Conservation (phyloP, 2,329 filamentous ascomycete genomes). For the Botrytis fragariae region DNA sequence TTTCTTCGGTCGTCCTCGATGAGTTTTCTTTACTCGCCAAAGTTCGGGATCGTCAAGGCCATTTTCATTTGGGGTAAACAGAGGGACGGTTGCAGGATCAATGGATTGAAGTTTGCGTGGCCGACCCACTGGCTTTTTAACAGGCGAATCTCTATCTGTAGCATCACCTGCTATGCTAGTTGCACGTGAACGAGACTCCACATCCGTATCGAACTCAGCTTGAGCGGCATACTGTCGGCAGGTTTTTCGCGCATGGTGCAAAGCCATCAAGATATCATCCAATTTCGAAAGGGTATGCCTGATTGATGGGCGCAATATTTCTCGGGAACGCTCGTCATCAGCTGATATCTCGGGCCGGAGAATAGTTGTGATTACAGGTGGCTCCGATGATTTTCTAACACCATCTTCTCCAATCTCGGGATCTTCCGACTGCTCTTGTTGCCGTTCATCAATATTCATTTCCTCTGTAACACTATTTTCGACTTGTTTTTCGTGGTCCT, state of each 20-base stretch:
- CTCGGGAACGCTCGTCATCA: conserved; percentile 67
- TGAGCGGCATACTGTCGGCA: conserved; percentile 41
- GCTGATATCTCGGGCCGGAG: conserved; percentile 55
- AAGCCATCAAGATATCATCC: conserved; percentile 64
- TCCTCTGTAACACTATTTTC: conserved; percentile 26
- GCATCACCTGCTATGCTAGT: not conserved
- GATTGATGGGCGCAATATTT: conserved; percentile 64
- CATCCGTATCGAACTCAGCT: conserved; percentile 38
- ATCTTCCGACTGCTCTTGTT: not conserved
- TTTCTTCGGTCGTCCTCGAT: conserved; percentile 32
- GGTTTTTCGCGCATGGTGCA: conserved; percentile 65
- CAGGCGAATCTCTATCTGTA: not conserved
- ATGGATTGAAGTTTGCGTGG: conserved; percentile 33
- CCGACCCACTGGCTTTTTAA: conserved; percentile 25
- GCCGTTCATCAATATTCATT: not conserved
- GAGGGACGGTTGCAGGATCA: conserved; percentile 1
- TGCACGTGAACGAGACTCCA: conserved; percentile 20
- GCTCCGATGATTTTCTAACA: conserved; percentile 13
- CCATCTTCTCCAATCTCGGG: conserved; percentile 20
- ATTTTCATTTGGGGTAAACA: not conserved
- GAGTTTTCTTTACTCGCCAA: conserved; percentile 27
- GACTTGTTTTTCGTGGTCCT: conserved; percentile 18
- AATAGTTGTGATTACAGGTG: not conserved
- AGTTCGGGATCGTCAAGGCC: conserved; percentile 12
- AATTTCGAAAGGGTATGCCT: conserved; percentile 68